Evolutionary conservation across 2,329 filamentous ascomycete species (phyloP), one percentile per base, ranked within the genome.

Genomic region (Aspergillus sp.): DNA sequence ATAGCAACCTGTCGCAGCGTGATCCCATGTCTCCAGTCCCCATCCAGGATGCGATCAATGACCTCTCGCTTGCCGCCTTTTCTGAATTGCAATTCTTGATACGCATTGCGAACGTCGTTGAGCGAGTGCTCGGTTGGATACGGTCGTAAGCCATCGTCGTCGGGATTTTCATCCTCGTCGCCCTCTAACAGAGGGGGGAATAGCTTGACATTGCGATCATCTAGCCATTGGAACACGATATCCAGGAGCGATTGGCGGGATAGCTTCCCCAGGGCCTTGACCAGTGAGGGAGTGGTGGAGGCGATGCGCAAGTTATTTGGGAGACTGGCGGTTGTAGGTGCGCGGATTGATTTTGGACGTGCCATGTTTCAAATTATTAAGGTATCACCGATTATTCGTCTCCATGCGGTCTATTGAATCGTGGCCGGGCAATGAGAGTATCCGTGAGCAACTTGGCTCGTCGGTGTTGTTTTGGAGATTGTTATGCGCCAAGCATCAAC

Each of bases 171-270:
- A 2, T 64, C 76, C 17, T 83, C 78, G n/a, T 81, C 76, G 67
- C 40, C 72, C 61, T 69, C 79, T 46, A 89, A 82, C 68, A 82
- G 86, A 0, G 89, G 89, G 1, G 79, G 78, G 44, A 84, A 87
- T 17, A 83, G 77, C 4, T 81, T 74, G 41, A 86, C 78, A 62
- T 89, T 87, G 62, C 81, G 79, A 49, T 88, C 84, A 57, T 88
- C 84, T 3, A 96, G 85, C 91, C 91, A 96, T 76, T 89, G 83
- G 21, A 92, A 81, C 0, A 84, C 89, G 8, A 96, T 82, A 0
- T 86, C 84, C 24, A 95, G 76, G 21, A 96, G 82, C 0, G 89
- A 86, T 47, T 86, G 78, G 51, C 91, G 86, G 2, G 90, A 89
- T 17, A 96, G 82, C 55, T 87, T 87, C 59, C 80, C 82, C 49